Evolutionary conservation across 768 basidiomycete genomes (phyloP), one percentile per base, ranked within the genome.

Genomic region (Boletales sp.): DNA sequence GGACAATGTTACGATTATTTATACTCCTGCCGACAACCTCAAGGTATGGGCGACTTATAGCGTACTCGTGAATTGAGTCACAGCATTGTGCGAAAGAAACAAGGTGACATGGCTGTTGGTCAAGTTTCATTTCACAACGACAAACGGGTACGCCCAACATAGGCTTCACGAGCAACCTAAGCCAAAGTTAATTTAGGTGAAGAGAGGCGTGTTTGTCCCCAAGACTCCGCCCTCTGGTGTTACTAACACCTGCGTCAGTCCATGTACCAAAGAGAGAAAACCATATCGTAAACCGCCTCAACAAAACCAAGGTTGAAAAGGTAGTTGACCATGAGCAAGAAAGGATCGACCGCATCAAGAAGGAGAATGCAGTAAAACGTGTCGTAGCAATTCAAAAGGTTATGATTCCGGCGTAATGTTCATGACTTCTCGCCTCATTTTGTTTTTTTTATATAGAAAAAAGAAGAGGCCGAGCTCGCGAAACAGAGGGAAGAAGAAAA

Each of bases 61-160:
- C 34, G 37, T 27, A 27, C 7, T 5, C 24, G 24, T 27, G 7
- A 6, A 43, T 34, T 43, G 2, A 45, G 8, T 14, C 15, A 35
- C 59, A 42, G 59, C 51, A 17, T 43, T 17, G 15, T 32, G 17
- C 40, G 14, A 10, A 61, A 94, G 90, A 99, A 99, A 91, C 86
- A 89, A 8, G 95, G 95, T 4, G 93, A 95, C 63, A 97, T 97
- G 93, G 94, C 91, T 3, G 86, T 95, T 4, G 97, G 97, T 0
- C 88, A 94, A 61, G 97, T 99, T 0, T 89, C 92, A 0, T 98
- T 99, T 67, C 90, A 97, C 57, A 88, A 75, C 49, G 92, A 97
- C 62, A 93, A 95, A 64, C 77, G 76, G 70, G 92, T 92, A 55
- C 35, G 76, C 27, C 19, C 15, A 13, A 5, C 13, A 13, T 14